Percentiles rank a stretch among this genome's conserved stretches.
These are phyloP conservation scores for Lactifluus subvellereus DNA, from an alignment of 768 basidiomycete species.

Conservation along the genomic window DNA sequence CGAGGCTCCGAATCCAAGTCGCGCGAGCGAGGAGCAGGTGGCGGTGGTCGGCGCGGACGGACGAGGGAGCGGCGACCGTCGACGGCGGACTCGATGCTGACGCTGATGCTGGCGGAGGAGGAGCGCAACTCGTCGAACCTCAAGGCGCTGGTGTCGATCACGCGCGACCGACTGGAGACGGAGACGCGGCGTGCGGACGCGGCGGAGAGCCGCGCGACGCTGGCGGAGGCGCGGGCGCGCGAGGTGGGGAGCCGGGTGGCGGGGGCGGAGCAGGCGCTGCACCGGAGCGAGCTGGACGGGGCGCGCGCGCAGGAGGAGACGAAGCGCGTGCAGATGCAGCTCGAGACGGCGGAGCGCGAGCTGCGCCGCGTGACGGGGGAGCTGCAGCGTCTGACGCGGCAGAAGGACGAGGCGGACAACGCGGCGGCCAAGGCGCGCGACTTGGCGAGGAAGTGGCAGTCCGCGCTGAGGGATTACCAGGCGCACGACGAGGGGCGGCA, in stretches of 20 bases:
- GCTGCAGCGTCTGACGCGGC: conserved; percentile 19
- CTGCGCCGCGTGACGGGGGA: conserved; percentile 19
- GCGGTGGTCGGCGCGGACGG: conserved; percentile 2
- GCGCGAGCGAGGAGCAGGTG: conserved; percentile 2
- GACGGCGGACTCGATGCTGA: conserved; percentile 20
- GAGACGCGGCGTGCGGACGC: conserved; percentile 21
- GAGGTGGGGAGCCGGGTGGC: conserved; percentile 11
- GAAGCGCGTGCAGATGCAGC: conserved; percentile 23
- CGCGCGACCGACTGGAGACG: conserved; percentile 20
- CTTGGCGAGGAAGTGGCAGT: conserved; percentile 21
- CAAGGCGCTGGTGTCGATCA: conserved; percentile 22
- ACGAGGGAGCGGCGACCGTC: conserved; percentile 13
- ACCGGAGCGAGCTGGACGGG: conserved; percentile 19
- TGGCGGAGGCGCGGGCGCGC: conserved; percentile 20
- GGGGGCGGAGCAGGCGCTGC: conserved; percentile 19
- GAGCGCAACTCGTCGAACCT: conserved; percentile 25
- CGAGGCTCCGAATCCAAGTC: conserved; percentile 15
- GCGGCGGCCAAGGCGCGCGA: conserved; percentile 24
- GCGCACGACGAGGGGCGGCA: conserved; percentile 22
- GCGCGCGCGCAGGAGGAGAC: conserved; percentile 25
- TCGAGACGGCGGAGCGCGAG: conserved; percentile 23
- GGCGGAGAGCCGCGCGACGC: conserved; percentile 24
- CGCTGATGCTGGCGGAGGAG: conserved; percentile 25
- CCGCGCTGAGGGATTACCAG: conserved; percentile 22
- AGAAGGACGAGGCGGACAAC: conserved; percentile 23